Percentiles rank a stretch among this genome's conserved stretches.
Evolutionary conservation across 2,329 filamentous ascomycete species (phyloP).

Genomic region (Leptographium galeiforme): DNA sequence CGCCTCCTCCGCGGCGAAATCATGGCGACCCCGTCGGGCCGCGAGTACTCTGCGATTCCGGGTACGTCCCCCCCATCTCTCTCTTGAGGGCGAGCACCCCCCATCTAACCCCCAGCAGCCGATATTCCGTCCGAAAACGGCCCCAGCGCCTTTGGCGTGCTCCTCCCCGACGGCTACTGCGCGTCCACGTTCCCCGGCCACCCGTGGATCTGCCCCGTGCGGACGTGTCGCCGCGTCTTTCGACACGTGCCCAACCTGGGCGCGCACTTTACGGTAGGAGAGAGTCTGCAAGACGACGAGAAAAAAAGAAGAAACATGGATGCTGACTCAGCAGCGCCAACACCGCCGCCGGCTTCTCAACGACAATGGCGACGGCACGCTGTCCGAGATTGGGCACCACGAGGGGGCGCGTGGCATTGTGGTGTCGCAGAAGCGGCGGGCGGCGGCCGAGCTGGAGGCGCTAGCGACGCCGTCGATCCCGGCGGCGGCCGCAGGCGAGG

Average conservation of each 20-base stretch:
- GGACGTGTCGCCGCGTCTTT: constrained; percentile 12
- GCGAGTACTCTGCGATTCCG: neutral
- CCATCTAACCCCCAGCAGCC: neutral
- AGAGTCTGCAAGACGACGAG: too few species aligned
- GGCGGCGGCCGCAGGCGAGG: neutral
- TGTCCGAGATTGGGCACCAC: constrained; percentile 12
- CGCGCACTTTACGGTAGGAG: constrained; percentile 12
- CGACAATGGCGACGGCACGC: constrained; percentile 19
- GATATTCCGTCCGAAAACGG: neutral
- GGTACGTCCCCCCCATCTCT: too few species aligned
- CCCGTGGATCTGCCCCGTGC: constrained; percentile 14
- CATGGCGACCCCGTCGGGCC: neutral
- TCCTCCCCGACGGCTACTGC: constrained; percentile 11
- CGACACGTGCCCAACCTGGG: constrained; percentile 5
- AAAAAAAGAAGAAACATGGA: too few species aligned
- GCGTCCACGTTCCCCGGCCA: neutral
- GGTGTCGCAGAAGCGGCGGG: constrained; percentile 10
- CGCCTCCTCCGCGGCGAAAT: neutral
- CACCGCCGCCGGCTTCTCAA: constrained; percentile 14
- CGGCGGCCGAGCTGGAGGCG: constrained; percentile 7
- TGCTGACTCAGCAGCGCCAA: neutral
- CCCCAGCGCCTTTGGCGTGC: neutral
- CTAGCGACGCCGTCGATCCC: neutral
- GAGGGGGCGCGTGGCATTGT: constrained; percentile 10
- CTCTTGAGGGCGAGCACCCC: too few species aligned